Percentiles rank a stretch among this genome's conserved stretches.
phyloP scores from a whole-genome alignment of 768 basidiomycete genomes.

The Lactarius quietus region DNA sequence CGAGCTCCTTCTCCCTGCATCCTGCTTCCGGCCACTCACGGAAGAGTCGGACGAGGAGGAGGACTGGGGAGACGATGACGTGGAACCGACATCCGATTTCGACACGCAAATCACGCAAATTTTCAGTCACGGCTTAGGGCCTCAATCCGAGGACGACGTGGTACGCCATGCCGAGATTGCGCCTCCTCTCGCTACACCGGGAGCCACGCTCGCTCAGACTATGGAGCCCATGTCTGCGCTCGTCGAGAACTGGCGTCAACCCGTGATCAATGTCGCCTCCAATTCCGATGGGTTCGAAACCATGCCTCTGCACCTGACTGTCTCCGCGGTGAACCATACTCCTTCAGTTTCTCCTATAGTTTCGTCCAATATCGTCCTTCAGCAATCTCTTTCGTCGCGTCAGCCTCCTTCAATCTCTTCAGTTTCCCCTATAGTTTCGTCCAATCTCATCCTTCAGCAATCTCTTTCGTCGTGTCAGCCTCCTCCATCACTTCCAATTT shows the following conservation, averaged over 20 bases:
- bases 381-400: too few species aligned
- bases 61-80: background rate
- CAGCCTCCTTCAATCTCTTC: too few species aligned
- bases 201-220: background rate
- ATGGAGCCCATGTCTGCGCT: slow-evolving; percentile 11
- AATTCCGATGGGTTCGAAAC: slow-evolving; percentile 4
- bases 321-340: too few species aligned
- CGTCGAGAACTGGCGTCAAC: slow-evolving; percentile 9
- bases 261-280: background rate
- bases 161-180: background rate
- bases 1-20: background rate
- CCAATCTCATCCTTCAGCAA: too few species aligned
- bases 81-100: background rate
- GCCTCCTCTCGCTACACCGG: background rate
- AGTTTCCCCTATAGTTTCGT: too few species aligned
- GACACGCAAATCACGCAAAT: slow-evolving; percentile 6
- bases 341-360: too few species aligned
- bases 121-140: slow-evolving; percentile 3
- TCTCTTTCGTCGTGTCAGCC: too few species aligned
- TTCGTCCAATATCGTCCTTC: too few species aligned
- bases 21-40: slow-evolving; percentile 11
- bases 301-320: background rate
- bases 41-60: slow-evolving; percentile 5
- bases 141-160: background rate
- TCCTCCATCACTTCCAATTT: too few species aligned